Percentiles rank a stretch among this genome's conserved stretches.
phyloP scores from a whole-genome alignment of 805 yeast species.

The Grigorovia jiainica region DNA sequence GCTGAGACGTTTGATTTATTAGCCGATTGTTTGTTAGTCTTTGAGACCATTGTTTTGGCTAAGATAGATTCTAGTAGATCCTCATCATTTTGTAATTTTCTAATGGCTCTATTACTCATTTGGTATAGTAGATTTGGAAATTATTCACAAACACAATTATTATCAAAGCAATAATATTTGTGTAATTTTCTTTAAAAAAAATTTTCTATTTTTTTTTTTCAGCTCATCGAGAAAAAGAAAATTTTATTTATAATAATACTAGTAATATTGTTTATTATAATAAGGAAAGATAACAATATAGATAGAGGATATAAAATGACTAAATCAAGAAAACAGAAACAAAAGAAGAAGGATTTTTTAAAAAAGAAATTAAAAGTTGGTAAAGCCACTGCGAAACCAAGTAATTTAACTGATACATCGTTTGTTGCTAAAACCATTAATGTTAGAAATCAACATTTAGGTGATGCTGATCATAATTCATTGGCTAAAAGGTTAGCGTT shows the following conservation, averaged over 20 bases:
- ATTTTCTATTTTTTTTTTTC: background rate
- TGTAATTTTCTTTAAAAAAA: too few relatives aligned
- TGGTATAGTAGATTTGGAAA: too few relatives aligned
- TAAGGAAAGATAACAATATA: too few relatives aligned
- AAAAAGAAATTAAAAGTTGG: constrained; percentile 79
- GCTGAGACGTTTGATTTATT: constrained; percentile 4
- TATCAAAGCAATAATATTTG: too few relatives aligned
- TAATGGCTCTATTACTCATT: constrained; percentile 31
- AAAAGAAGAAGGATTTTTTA: constrained; percentile 41
- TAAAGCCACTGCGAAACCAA: constrained; percentile 59
- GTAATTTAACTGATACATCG: constrained; percentile 77
- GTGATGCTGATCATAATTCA: constrained; percentile 34
- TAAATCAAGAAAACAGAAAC: constrained; percentile 30
- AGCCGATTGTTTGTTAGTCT: constrained; percentile 1
- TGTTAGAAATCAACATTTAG: constrained; percentile 25
- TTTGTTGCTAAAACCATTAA: constrained; percentile 53
- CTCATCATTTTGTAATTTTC: constrained; percentile 27
- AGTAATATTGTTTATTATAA: too few relatives aligned
- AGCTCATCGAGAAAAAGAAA: constrained; percentile 3
- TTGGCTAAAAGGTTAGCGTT: constrained; percentile 54
- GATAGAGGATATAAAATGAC: constrained; percentile 15
- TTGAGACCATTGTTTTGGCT: constrained; percentile 1
- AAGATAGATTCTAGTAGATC: constrained; percentile 19
- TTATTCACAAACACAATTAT: too few relatives aligned
- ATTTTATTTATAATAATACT: background rate